phyloP scores from a whole-genome alignment of 2,329 filamentous ascomycete genomes.

The Penicillium sp. region DNA sequence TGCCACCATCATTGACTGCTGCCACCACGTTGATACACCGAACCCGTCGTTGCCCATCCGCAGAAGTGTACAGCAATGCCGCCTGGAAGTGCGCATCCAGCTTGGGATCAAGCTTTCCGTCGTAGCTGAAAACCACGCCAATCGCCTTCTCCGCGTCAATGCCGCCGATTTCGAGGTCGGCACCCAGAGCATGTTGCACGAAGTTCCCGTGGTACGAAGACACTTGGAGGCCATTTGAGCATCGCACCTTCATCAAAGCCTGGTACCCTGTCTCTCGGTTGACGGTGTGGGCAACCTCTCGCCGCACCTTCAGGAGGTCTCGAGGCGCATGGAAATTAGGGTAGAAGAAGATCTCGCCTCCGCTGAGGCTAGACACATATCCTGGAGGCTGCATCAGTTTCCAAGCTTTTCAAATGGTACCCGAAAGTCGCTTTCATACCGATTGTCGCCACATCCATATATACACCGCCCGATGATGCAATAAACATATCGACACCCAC shows the following conservation, averaged over 20 bases:
- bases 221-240: slow-evolving; percentile 92
- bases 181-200: slow-evolving; percentile 89
- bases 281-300: slow-evolving; percentile 82
- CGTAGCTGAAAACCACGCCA: slow-evolving; percentile 86
- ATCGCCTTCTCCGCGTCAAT: slow-evolving; percentile 93
- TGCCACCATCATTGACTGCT: slow-evolving; percentile 79
- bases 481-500: slow-evolving; percentile 94
- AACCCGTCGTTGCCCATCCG: slow-evolving; percentile 81
- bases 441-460: slow-evolving; percentile 89
- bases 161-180: slow-evolving; percentile 88
- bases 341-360: slow-evolving; percentile 94
- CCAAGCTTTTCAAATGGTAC: slow-evolving; percentile 1
- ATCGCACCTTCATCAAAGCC: slow-evolving; percentile 96
- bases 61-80: slow-evolving; percentile 89
- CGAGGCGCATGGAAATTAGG: slow-evolving; percentile 90
- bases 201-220: slow-evolving; percentile 96
- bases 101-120: slow-evolving; percentile 95
- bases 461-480: slow-evolving; percentile 82
- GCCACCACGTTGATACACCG: slow-evolving; percentile 92
- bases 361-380: slow-evolving; percentile 81
- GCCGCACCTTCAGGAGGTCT: slow-evolving; percentile 76
- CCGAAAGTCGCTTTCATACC: slow-evolving; percentile 51
- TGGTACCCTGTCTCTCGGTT: slow-evolving; percentile 92
- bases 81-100: slow-evolving; percentile 97
- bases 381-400: slow-evolving; percentile 49